These are phyloP conservation scores for Actinomucor elegans DNA, from an alignment of 371 early-diverging fungal species.

Conservation along the genomic window DNA sequence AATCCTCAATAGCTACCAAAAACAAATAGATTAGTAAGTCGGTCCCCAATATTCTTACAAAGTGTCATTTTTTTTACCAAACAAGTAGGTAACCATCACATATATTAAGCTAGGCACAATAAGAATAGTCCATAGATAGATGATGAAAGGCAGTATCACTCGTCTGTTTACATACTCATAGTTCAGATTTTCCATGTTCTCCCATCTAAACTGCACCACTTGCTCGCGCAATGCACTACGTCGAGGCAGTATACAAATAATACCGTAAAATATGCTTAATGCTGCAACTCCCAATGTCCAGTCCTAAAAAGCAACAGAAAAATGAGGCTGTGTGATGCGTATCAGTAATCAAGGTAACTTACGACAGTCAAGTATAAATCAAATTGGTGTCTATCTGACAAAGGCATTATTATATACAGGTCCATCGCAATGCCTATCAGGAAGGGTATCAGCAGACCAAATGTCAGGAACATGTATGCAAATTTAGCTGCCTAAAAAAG, in stretches of 20 bases:
- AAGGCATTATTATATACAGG: slow-evolving; percentile 46
- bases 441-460: slow-evolving; percentile 48
- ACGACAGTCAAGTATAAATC: slow-evolving; percentile 22
- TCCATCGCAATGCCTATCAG: slow-evolving; percentile 46
- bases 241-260: slow-evolving; percentile 32
- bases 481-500: slow-evolving; percentile 16
- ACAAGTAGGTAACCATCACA: not conserved
- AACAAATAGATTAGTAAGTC: not conserved
- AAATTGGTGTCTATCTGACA: slow-evolving; percentile 16
- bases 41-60: not conserved
- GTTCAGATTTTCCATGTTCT: slow-evolving; percentile 11
- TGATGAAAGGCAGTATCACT: slow-evolving; percentile 18
- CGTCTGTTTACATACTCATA: slow-evolving; percentile 9
- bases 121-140: not conserved
- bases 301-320: slow-evolving; percentile 24
- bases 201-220: slow-evolving; percentile 1
- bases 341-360: slow-evolving; percentile 11
- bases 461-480: slow-evolving; percentile 24
- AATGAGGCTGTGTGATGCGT: not conserved
- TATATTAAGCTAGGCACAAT: slow-evolving; percentile 4
- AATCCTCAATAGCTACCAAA: slow-evolving; percentile 20
- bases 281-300: slow-evolving; percentile 51
- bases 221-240: not conserved
- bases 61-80: slow-evolving; percentile 16
- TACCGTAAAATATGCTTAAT: slow-evolving; percentile 36